Evolutionary conservation across 2,329 filamentous ascomycete genomes (phyloP), one percentile per base, ranked within the genome.

Genomic region (Cryphonectria radicalis): DNA sequence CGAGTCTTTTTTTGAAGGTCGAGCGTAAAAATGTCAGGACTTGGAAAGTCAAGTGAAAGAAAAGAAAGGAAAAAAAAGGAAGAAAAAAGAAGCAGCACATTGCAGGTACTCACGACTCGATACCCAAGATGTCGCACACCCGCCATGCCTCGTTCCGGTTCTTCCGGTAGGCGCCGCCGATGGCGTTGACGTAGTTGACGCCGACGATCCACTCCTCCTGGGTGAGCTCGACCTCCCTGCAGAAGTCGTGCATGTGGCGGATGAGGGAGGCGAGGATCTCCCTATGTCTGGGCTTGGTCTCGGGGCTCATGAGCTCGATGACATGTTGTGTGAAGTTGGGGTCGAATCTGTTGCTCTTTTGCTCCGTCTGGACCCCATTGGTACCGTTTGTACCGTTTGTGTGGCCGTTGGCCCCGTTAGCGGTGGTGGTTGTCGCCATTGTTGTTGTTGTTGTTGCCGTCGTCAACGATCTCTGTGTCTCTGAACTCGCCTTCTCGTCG

Each of bases 101-200:
- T 5, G n/a, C 17, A 8, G 7, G 1, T 46, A 75, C 76, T 74
- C 62, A 77, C 75, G 76, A 86, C 78, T 91, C 89, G 22, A 91
- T 82, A 65, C 89, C 89, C 68, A 90, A 82, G 46, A 91, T 84
- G 76, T 91, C 89, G 74, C 85, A 90, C 69, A 91, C 82, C 69
- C 89, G 86, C 80, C 90, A 88, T 73, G 87, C 86, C 80, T 91
- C 89, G 78, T 91, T 91, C 63, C 89, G 82, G 76, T 85, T 87
- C 72, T 84, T 82, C 63, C 84, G 84, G 75, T 84, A 87, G 78
- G 88, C 87, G 79, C 89, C 84, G 75, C 89, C 89, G 72, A 89
- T 86, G 68, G 84, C 83, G 82, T 91, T 91, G 79, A 90, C 81
- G 80, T 46, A 82, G 78, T 40, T 83, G 40, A 91, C 87, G 66